phyloP scores from a whole-genome alignment of 2,329 filamentous ascomycete species.

The Nakataea oryzae region DNA sequence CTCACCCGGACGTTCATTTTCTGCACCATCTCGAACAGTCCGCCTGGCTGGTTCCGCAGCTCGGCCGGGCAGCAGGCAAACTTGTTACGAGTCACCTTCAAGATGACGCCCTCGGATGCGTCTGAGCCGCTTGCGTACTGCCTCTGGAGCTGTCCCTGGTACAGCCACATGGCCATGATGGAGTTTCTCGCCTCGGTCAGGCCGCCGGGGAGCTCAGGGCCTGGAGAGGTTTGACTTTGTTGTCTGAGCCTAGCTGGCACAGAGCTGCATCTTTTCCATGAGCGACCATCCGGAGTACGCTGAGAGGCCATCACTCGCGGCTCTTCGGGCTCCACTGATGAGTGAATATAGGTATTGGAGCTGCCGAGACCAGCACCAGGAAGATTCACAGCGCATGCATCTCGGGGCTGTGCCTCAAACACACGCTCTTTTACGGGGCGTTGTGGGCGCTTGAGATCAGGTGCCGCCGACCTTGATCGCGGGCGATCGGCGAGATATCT shows the following conservation, averaged over 20 bases:
- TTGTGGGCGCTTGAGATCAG: no score
- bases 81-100: slow-evolving; percentile 54
- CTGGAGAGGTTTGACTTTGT: neutral
- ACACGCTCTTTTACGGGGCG: no score
- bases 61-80: slow-evolving; percentile 64
- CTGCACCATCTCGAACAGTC: slow-evolving; percentile 52
- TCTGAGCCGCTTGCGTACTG: slow-evolving; percentile 58
- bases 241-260: neutral
- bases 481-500: no score
- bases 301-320: no score
- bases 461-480: no score
- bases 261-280: neutral
- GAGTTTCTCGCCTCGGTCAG: slow-evolving; percentile 37
- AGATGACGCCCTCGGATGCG: slow-evolving; percentile 60
- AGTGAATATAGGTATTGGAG: no score
- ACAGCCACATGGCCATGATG: slow-evolving; percentile 72
- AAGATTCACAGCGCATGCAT: no score
- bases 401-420: no score
- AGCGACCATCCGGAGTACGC: no score
- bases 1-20: slow-evolving; percentile 27
- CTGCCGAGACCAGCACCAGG: no score
- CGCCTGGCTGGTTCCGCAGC: slow-evolving; percentile 50
- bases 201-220: neutral
- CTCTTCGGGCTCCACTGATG: no score
- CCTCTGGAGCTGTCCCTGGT: slow-evolving; percentile 64